Percentiles rank a stretch among this genome's conserved stretches.
These are phyloP conservation scores for Debaryomyces prosopidis DNA, from an alignment of 805 yeast genomes.

Conservation along the genomic window DNA sequence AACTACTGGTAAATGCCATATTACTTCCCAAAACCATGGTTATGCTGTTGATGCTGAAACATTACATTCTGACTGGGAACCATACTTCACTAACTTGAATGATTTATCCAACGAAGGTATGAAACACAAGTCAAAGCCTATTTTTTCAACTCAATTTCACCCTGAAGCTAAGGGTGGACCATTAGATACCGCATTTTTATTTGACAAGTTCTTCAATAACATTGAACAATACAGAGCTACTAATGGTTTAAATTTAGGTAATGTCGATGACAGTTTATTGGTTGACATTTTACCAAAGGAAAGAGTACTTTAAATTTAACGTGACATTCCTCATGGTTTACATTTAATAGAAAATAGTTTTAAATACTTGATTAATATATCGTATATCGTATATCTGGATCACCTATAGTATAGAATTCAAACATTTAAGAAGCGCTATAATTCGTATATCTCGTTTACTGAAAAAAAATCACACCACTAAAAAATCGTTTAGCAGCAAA, in stretches of 20 bases:
- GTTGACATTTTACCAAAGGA: constrained; percentile 66
- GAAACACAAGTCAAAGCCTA: constrained; percentile 84
- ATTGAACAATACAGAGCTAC: constrained; percentile 52
- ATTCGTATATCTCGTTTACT: not conserved
- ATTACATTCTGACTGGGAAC: constrained; percentile 74
- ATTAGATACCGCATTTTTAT: constrained; percentile 84
- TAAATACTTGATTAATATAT: not conserved
- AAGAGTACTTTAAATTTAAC: constrained; percentile 50
- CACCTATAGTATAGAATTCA: not conserved
- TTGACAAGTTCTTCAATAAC: constrained; percentile 82
- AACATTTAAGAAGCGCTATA: not conserved
- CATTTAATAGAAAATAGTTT: not conserved
- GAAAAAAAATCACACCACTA: not conserved
- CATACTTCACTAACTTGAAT: constrained; percentile 86
- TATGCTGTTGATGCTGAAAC: constrained; percentile 90
- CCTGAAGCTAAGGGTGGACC: constrained; percentile 99
- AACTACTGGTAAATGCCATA: constrained; percentile 90
- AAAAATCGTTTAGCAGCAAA: not conserved
- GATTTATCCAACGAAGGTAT: constrained; percentile 98
- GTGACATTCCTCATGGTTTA: not conserved
- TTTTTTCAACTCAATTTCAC: constrained; percentile 96
- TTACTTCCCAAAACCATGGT: constrained; percentile 98
- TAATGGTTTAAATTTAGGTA: constrained; percentile 43
- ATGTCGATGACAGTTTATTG: constrained; percentile 48
- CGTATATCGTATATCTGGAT: not conserved